Conservation (phyloP, 768 basidiomycete genomes). For the Gelatoporia subvermispora region DNA sequence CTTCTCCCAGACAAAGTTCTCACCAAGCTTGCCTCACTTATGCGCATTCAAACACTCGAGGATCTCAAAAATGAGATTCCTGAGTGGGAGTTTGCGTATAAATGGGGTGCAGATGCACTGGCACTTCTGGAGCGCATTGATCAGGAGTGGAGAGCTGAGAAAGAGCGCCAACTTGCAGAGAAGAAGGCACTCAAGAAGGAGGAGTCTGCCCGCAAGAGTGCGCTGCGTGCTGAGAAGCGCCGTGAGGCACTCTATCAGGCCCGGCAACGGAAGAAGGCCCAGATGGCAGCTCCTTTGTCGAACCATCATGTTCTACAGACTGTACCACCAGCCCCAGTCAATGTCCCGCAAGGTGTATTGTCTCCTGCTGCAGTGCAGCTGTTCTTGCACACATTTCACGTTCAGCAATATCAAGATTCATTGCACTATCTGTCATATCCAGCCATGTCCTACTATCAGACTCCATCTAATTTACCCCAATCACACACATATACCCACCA, state of each 20-base stretch:
- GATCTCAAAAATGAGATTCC: constrained; percentile 12
- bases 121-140: constrained; percentile 5
- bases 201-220: background rate
- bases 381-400: no score
- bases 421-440: no score
- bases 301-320: background rate
- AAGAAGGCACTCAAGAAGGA: background rate
- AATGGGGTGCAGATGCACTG: constrained; percentile 20
- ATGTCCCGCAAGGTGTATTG: no score
- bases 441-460: no score
- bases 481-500: no score
- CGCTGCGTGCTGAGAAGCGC: background rate
- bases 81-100: constrained; percentile 6
- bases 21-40: constrained; percentile 19
- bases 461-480: no score
- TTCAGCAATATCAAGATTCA: no score
- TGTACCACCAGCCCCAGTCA: no score
- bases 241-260: background rate
- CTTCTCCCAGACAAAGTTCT: constrained; percentile 25
- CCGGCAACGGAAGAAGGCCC: background rate
- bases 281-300: background rate
- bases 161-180: constrained; percentile 2
- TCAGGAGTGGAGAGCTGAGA: constrained; percentile 10
- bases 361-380: no score
- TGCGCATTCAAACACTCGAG: constrained; percentile 7